A percentile compares a stretch with the other conserved stretches of the same genome.
Conservation (phyloP, 768 basidiomycete genomes). For the Suillus discolor region DNA sequence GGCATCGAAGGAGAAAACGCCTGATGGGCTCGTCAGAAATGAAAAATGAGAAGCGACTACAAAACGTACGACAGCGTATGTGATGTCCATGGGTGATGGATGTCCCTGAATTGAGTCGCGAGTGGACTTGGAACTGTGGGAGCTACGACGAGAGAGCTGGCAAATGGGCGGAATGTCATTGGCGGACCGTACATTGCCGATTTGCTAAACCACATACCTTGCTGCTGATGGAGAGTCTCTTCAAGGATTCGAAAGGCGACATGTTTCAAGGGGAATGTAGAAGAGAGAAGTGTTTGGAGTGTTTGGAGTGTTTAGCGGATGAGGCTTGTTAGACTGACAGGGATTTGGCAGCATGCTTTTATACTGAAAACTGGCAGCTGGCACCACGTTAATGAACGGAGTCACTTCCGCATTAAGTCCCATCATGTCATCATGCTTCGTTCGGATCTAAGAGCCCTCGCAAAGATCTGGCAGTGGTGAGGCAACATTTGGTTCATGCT, state of each 20-base stretch:
- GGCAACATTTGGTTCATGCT: conserved; percentile 4
- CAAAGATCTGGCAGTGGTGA: conserved; percentile 14
- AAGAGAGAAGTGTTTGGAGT: neutral
- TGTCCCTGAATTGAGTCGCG: conserved; percentile 15
- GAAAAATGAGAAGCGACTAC: neutral
- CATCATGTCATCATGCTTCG: neutral
- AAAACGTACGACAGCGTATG: conserved; percentile 23
- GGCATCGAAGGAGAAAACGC: conserved; percentile 10
- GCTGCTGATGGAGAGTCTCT: conserved; percentile 24
- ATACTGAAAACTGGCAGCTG: conserved; percentile 14
- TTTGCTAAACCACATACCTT: conserved; percentile 17
- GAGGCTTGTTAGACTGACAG: conserved; percentile 4
- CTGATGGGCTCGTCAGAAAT: conserved; percentile 12
- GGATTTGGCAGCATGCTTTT: conserved; percentile 17
- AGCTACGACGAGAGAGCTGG: conserved; percentile 8
- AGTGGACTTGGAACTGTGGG: conserved; percentile 23
- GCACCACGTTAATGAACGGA: conserved; percentile 7
- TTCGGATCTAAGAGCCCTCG: conserved; percentile 18
- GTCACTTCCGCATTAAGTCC: conserved; percentile 2
- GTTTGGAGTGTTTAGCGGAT: conserved; percentile 7
- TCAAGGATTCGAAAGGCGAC: conserved; percentile 22
- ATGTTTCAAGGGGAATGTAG: conserved; percentile 13
- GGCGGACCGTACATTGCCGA: neutral
- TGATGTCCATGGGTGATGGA: conserved; percentile 23
- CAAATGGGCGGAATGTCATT: neutral